Conservation (phyloP, 2,329 filamentous ascomycete genomes). For the Scytalidium lignicola region DNA sequence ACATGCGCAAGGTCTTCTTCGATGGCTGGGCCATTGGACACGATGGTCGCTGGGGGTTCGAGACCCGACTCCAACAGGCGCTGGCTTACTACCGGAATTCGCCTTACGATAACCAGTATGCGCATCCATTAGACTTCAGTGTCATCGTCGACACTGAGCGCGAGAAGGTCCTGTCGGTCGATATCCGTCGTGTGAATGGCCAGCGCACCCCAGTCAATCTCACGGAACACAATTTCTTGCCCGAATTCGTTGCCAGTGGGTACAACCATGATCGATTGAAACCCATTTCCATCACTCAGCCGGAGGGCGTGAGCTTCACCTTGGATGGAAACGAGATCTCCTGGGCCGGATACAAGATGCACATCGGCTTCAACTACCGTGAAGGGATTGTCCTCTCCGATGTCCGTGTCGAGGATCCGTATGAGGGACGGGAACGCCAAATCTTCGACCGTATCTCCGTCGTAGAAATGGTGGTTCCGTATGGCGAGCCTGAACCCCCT, state of each 20-base stretch:
- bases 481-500: slow-evolving; percentile 53
- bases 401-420: slow-evolving; percentile 49
- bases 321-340: slow-evolving; percentile 41
- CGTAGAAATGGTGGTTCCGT: slow-evolving; percentile 57
- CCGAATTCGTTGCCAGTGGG: slow-evolving; percentile 31
- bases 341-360: slow-evolving; percentile 52
- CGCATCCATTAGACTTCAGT: slow-evolving; percentile 38
- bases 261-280: slow-evolving; percentile 40
- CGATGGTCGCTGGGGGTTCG: slow-evolving; percentile 31
- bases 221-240: slow-evolving; percentile 35
- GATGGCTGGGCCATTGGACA: slow-evolving; percentile 33
- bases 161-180: slow-evolving; percentile 39
- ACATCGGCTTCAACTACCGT: slow-evolving; percentile 42
- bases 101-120: slow-evolving; percentile 38
- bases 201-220: slow-evolving; percentile 29
- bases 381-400: slow-evolving; percentile 54
- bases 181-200: slow-evolving; percentile 34
- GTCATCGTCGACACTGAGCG: slow-evolving; percentile 40
- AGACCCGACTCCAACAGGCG: slow-evolving; percentile 29
- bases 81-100: slow-evolving; percentile 28
- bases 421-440: slow-evolving; percentile 47
- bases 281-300: slow-evolving; percentile 54
- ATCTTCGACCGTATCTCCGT: slow-evolving; percentile 51
- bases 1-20: slow-evolving; percentile 30
- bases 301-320: slow-evolving; percentile 54